Percentiles rank a stretch among this genome's conserved stretches.
phyloP scores from a whole-genome alignment of 2,329 filamentous ascomycete species.

The Penicillium sclerotigenum region DNA sequence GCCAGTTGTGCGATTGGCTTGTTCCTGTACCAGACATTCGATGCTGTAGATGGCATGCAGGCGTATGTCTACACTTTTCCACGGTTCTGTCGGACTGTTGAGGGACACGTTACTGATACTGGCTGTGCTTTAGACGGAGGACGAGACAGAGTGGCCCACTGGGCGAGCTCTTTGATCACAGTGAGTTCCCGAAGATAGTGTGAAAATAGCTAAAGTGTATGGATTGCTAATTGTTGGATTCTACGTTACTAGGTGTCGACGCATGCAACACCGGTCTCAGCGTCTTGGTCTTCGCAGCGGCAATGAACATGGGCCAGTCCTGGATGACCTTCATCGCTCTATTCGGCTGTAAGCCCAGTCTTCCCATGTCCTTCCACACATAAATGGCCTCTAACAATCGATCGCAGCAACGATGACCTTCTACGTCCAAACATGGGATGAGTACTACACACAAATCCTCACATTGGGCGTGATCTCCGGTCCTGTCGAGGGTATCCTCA shows the following conservation, averaged over 20 bases:
- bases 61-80: conserved; percentile 58
- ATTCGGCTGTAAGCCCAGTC: conserved; percentile 67
- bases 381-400: conserved; percentile 7
- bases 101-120: conserved; percentile 11
- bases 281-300: conserved; percentile 83
- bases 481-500: conserved; percentile 89
- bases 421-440: conserved; percentile 98
- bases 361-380: neutral
- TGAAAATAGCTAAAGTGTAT: neutral
- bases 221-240: neutral
- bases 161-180: conserved; percentile 95
- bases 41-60: conserved; percentile 91
- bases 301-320: conserved; percentile 88
- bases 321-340: conserved; percentile 83
- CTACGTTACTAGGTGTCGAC: conserved; percentile 62
- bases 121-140: conserved; percentile 58
- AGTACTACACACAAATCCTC: conserved; percentile 95
- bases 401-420: conserved; percentile 78
- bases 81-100: neutral
- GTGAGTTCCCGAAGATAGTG: conserved; percentile 40
- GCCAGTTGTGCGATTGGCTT: conserved; percentile 83
- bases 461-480: conserved; percentile 90
- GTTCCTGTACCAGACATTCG: conserved; percentile 97
- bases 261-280: conserved; percentile 95
- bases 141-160: conserved; percentile 90